Base-by-base conservation (phyloP, 306 rosid species). In the Acmispon strigosus region DNA sequence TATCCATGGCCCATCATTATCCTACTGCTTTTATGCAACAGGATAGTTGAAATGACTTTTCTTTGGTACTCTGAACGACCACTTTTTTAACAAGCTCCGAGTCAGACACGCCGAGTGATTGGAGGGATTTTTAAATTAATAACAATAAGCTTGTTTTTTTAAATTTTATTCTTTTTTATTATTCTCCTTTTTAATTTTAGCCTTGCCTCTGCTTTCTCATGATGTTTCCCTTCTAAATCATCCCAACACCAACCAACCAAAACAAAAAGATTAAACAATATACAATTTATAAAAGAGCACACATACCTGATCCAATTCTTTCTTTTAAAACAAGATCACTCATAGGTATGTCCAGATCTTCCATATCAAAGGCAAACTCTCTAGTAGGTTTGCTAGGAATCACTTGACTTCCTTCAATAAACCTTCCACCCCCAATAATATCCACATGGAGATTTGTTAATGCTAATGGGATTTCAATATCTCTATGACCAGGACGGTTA, bases 291-390 rank as follows among this genome's bases (percentile, higher is more conserved):
- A 41, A 56, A 55, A 63, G 50, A 37, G 66, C 18, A 72, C 27
- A 66, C 5, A 62, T 84, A 91, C 99, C 99, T 79, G 99, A 89
- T 77, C 99, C 99, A 41, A 95, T 95, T 82, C 80, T 84, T 75
- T 95, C 99, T 84, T 85, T 95, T 64, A 95, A 37, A 70, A 70
- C 76, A 77, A 95, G 96, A 66, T 89, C 97, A 63, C 51, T 72
- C 99, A 97, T 91, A 1, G 96, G 89, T 69, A 95, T 89, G 74
- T 81, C 85, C 62, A 94, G 82, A 82, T 87, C 96, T 63, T 88
- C 97, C 77, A 86, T 63, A 62, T 83, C 93, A 54, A 89, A 79
- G 61, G 67, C 36, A 74, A 88, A 58, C 70, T 87, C 89, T 48
- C 80, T 86, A 77, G 86, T 69, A 69, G 69, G 69, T 70, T 66